phyloP scores from a whole-genome alignment of 305 asterid species.

The Solanum hybrid region DNA sequence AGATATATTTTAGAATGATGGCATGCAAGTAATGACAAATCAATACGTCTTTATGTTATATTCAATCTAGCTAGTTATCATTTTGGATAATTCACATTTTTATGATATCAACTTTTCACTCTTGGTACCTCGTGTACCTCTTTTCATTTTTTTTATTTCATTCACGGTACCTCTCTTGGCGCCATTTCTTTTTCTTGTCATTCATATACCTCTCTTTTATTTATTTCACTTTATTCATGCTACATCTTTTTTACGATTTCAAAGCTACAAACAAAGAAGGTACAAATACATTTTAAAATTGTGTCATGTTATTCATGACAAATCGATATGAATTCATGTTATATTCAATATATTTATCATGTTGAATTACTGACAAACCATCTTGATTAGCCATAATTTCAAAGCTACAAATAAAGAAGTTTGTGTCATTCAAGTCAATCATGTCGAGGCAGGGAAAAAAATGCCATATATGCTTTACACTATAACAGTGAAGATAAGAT shows the following conservation, averaged over 20 bases:
- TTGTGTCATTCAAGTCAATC: neutral
- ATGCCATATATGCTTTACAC: neutral
- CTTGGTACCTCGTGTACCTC: neutral
- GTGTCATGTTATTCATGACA: neutral
- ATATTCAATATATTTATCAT: neutral
- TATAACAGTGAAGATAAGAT: neutral
- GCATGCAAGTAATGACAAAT: neutral
- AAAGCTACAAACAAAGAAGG: neutral
- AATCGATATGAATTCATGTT: neutral
- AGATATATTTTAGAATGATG: neutral
- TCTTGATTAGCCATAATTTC: neutral
- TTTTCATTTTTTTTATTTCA: neutral
- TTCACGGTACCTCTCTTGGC: neutral
- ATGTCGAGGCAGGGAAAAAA: neutral
- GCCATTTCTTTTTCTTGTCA: neutral
- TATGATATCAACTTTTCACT: neutral
- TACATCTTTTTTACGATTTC: neutral
- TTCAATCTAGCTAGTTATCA: neutral
- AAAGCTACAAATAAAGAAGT: neutral
- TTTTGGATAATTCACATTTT: neutral
- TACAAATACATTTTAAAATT: neutral
- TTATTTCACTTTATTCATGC: neutral
- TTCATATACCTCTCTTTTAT: neutral
- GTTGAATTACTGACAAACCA: neutral
- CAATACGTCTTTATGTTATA: neutral